Conservation (phyloP, 495 filamentous ascomycete species). For the Penicillium cinerascens region DNA sequence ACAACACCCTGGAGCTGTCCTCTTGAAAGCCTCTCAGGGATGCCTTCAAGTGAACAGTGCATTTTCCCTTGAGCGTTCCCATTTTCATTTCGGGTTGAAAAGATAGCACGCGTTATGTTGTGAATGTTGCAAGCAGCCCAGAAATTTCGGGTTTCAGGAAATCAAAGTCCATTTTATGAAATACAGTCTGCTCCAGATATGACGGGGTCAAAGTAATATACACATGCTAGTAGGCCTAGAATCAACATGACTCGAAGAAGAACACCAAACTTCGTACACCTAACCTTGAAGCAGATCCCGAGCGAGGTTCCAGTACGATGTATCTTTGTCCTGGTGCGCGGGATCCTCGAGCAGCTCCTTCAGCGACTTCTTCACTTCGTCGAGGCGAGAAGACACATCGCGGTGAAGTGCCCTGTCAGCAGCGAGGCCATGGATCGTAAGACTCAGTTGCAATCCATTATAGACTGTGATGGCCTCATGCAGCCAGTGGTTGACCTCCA, state of each 20-base stretch:
- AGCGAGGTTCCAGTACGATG: not conserved
- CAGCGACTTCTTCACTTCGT: conserved; percentile 19
- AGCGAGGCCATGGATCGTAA: conserved; percentile 10
- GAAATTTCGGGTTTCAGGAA: not conserved
- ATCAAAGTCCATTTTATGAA: conserved; percentile 15
- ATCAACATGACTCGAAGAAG: not conserved
- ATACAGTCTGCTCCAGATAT: conserved; percentile 23
- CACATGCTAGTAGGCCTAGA: conserved; percentile 8
- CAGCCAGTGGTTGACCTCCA: conserved; percentile 17
- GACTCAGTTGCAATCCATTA: conserved; percentile 29
- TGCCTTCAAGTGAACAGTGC: not conserved
- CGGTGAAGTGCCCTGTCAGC: conserved; percentile 5
- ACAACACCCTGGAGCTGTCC: conserved; percentile 40
- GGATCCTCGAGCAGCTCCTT: conserved; percentile 8
- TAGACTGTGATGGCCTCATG: conserved; percentile 30
- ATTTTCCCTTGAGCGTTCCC: not conserved
- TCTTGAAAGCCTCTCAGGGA: not conserved
- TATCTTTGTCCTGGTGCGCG: not conserved
- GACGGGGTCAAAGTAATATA: conserved; percentile 27
- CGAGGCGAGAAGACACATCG: not conserved
- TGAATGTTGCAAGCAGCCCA: conserved; percentile 2
- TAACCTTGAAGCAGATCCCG: not conserved
- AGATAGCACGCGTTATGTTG: not conserved
- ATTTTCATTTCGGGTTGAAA: not conserved
- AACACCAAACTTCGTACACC: not conserved